Percentiles rank a stretch among this genome's conserved stretches.
Evolutionary conservation across 2,329 filamentous ascomycete genomes (phyloP).

Genomic region (Rutstroemia sp.): DNA sequence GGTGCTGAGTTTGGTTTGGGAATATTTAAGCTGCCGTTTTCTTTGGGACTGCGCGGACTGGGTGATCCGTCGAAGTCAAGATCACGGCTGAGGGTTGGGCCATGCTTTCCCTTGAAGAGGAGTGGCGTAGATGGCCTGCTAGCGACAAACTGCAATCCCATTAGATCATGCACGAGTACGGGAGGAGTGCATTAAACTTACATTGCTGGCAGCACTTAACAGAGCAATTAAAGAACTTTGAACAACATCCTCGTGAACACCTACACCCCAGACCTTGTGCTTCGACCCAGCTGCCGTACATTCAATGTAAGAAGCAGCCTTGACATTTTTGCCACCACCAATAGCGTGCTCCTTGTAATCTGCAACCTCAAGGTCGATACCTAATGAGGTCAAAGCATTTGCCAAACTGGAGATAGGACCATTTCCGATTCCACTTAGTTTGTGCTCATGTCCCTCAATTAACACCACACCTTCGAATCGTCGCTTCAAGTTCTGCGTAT

Average conservation of each 20-base stretch:
- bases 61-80: conserved; percentile 28
- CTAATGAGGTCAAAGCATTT: conserved; percentile 68
- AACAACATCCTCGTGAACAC: conserved; percentile 87
- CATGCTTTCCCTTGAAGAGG: conserved; percentile 50
- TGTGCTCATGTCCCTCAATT: conserved; percentile 73
- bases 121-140: conserved; percentile 64
- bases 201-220: conserved; percentile 76
- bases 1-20: conserved; percentile 21
- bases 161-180: conserved; percentile 76
- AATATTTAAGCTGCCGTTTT: conserved; percentile 19
- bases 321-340: conserved; percentile 70
- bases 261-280: conserved; percentile 80
- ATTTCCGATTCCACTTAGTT: conserved; percentile 74
- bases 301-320: conserved; percentile 94
- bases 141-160: conserved; percentile 68
- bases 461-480: conserved; percentile 79
- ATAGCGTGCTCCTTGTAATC: conserved; percentile 98
- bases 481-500: conserved; percentile 71
- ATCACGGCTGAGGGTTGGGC: conserved; percentile 35
- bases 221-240: conserved; percentile 83
- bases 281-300: conserved; percentile 63
- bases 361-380: conserved; percentile 80
- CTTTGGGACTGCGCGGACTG: conserved; percentile 12
- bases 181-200: conserved; percentile 76
- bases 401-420: conserved; percentile 86